Base-by-base conservation (phyloP, 1,284 basidiomycete genomes). In the Ustilago nuda region DNA sequence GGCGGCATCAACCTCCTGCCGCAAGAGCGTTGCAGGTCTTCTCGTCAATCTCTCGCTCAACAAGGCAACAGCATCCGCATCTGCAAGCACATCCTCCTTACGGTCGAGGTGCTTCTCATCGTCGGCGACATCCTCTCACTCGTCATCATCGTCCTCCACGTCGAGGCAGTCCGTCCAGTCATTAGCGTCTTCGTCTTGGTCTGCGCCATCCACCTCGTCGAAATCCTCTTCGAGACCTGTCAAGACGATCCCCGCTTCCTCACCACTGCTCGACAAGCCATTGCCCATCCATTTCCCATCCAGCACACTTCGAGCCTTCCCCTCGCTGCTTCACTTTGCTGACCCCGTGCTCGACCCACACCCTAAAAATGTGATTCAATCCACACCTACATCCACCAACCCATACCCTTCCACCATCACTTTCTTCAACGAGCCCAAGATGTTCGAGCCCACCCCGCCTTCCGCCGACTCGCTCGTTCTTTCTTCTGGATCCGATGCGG, bases 291-390 rank as follows among this genome's bases (percentile, higher is more conserved):
- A 69, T 43, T 81, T 81, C 55, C 68, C 76, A 2, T 65, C 59
- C 1, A 53, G 45, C 52, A 79, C 78, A 15, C 73, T 82, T 11
- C 54, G 69, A 37, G 33, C 61, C 41, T 84, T 84, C 66, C 82
- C 82, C 11, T 78, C 76, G 17, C 57, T 84, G 32, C 77, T 87
- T 33, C 66, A 82, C 45, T 71, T 78, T 60, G 82, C 83, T 60
- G 80, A 86, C 54, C 84, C 82, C 19, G 67, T 84, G 52, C 79
- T 86, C 43, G 86, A 87, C 61, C 55, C 82, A 15, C 78, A 76
- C 33, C 82, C 79, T 27, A 58, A 66, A 51, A 79, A 81, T 51
- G 65, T 72, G 19, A 48, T 78, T 58, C 66, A 64, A 56, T 55
- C 66, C 43, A 56, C 27, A 23, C 72, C 75, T 46, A 62, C 76